Conservation (phyloP, 192 early-diverging fungal genomes). For the Glomus cerebriforme region DNA sequence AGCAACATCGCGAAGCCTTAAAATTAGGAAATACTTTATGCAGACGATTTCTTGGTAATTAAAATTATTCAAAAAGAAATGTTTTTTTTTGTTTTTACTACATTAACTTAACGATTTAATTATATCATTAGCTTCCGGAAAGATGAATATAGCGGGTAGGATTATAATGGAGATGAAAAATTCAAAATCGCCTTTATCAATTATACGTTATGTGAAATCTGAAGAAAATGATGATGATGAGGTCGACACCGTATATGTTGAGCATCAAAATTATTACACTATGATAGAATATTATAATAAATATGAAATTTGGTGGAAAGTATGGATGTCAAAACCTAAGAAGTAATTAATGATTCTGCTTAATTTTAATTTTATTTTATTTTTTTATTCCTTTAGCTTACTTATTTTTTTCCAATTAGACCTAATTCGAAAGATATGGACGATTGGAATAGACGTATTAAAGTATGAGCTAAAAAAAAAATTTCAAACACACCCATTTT, state of each 20-base stretch:
- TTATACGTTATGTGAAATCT: background rate
- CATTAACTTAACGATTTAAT: background rate
- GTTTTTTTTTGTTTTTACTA: background rate
- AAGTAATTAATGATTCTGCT: background rate
- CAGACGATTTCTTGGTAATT: slow-evolving; percentile 2
- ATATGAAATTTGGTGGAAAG: background rate
- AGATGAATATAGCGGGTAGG: background rate
- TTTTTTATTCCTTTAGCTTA: background rate
- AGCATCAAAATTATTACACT: background rate
- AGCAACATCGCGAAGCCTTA: slow-evolving; percentile 8
- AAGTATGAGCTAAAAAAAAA: background rate
- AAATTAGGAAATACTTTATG: slow-evolving; percentile 10
- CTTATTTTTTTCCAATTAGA: background rate
- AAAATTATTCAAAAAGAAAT: background rate
- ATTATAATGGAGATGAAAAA: background rate
- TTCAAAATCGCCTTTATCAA: background rate
- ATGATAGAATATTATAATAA: background rate
- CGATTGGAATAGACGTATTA: background rate
- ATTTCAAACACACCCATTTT: background rate
- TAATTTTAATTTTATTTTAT: background rate
- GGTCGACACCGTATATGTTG: background rate
- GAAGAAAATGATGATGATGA: background rate
- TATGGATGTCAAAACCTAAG: background rate
- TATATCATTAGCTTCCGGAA: slow-evolving; percentile 4
- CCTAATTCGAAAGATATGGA: background rate